Evolutionary conservation across 106 monocot genomes (phyloP).

Genomic region (Xerophyta viscosa): DNA sequence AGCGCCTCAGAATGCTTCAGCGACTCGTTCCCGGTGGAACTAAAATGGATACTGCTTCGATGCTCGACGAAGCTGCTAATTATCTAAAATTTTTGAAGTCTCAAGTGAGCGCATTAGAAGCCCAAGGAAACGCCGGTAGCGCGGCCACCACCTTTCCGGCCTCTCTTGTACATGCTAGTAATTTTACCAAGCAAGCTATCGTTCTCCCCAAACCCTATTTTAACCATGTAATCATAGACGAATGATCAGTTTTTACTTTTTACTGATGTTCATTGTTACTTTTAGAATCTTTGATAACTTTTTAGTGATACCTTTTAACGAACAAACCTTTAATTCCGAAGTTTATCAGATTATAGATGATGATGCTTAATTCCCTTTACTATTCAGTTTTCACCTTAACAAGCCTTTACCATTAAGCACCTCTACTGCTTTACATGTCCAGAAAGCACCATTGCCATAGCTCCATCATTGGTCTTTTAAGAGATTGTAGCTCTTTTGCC

Average conservation of each 20-base stretch:
- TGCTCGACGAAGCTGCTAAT: slow-evolving; percentile 85
- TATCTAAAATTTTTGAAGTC: slow-evolving; percentile 88
- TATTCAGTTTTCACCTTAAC: slow-evolving; percentile 8
- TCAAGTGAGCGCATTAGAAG: slow-evolving; percentile 50
- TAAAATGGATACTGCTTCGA: slow-evolving; percentile 90
- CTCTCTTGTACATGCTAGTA: background rate
- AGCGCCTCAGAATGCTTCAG: slow-evolving; percentile 58
- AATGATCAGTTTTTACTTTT: background rate
- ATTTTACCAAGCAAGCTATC: slow-evolving; percentile 20
- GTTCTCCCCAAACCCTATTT: slow-evolving; percentile 22
- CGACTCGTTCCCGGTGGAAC: slow-evolving; percentile 63
- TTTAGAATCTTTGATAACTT: too few relatives aligned
- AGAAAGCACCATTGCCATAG: slow-evolving; percentile 18
- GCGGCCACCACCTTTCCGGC: background rate
- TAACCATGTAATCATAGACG: too few relatives aligned
- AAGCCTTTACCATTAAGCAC: slow-evolving; percentile 13
- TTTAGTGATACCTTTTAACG: slow-evolving; percentile 20
- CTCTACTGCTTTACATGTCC: background rate
- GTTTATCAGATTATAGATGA: slow-evolving; percentile 4
- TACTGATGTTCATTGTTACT: background rate
- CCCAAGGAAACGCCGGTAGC: slow-evolving; percentile 4
- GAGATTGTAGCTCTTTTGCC: background rate
- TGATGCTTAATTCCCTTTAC: background rate
- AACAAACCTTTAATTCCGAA: slow-evolving; percentile 29
- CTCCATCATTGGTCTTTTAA: slow-evolving; percentile 14